Percentiles rank a stretch among this genome's conserved stretches.
Evolutionary conservation across 768 basidiomycete genomes (phyloP).

Genomic region (Leccinum disarticulatum): DNA sequence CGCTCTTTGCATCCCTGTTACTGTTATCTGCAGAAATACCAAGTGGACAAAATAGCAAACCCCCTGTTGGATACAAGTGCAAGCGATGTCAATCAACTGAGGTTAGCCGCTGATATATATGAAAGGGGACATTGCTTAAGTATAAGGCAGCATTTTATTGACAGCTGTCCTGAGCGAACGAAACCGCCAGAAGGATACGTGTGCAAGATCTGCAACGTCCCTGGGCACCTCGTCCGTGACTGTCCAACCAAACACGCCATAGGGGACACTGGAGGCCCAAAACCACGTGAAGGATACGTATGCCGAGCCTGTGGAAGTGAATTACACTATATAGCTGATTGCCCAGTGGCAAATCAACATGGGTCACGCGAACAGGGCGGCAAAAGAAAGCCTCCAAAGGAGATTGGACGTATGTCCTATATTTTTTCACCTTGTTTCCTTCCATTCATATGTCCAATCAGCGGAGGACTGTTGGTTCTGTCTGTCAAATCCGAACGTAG

Average conservation of each 20-base stretch:
- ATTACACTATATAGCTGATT: conserved; percentile 85
- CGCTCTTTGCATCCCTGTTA: neutral
- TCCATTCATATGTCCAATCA: conserved; percentile 30
- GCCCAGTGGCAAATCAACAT: conserved; percentile 64
- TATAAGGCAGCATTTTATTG: conserved; percentile 64
- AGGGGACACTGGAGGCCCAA: conserved; percentile 81
- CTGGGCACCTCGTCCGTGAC: conserved; percentile 85
- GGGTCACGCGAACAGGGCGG: conserved; percentile 32
- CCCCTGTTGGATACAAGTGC: conserved; percentile 74
- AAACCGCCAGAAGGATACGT: conserved; percentile 83
- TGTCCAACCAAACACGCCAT: conserved; percentile 78
- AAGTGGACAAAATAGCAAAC: conserved; percentile 51
- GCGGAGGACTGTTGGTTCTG: conserved; percentile 99
- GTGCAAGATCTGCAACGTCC: conserved; percentile 84
- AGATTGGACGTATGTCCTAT: conserved; percentile 75
- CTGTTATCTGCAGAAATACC: conserved; percentile 11
- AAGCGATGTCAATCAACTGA: conserved; percentile 74
- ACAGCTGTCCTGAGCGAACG: conserved; percentile 69
- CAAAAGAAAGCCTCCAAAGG: conserved; percentile 60
- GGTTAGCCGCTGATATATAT: conserved; percentile 38
- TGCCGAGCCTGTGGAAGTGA: conserved; percentile 92
- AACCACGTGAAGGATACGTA: conserved; percentile 82
- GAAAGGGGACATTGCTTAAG: conserved; percentile 3
- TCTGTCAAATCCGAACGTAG: conserved; percentile 87
- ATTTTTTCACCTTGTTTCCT: neutral